These are phyloP conservation scores for Oidiodendron maius DNA, from an alignment of 495 filamentous ascomycete genomes.

Conservation along the genomic window DNA sequence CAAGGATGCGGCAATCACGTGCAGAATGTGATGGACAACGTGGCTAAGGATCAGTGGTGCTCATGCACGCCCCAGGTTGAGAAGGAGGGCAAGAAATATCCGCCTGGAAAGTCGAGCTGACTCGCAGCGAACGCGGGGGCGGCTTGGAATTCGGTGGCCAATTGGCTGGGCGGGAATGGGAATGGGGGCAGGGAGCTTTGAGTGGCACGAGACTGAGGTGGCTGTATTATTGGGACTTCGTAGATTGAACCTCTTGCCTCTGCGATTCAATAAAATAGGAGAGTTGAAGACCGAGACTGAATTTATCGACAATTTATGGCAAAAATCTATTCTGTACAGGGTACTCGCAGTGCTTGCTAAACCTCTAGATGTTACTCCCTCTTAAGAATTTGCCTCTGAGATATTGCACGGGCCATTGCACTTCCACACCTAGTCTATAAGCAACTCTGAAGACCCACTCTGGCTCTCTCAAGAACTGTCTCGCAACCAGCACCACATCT, in stretches of 20 bases:
- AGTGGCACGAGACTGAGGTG: neutral
- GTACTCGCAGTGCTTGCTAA: too few species aligned
- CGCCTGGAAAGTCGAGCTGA: conserved; percentile 36
- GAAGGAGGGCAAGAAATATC: conserved; percentile 54
- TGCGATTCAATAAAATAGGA: neutral
- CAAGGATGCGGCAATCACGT: conserved; percentile 67
- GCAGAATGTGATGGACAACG: conserved; percentile 55
- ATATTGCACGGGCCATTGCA: conserved; percentile 53
- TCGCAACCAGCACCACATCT: conserved; percentile 57
- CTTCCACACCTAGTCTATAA: conserved; percentile 50
- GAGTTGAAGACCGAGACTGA: neutral
- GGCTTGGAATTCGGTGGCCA: neutral
- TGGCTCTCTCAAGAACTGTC: conserved; percentile 62
- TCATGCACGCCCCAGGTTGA: conserved; percentile 56
- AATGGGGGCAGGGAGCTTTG: neutral
- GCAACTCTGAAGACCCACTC: conserved; percentile 60
- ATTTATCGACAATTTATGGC: too few species aligned
- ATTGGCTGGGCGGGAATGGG: neutral
- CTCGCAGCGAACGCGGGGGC: conserved; percentile 1
- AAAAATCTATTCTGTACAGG: too few species aligned
- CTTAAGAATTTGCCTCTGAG: conserved; percentile 11
- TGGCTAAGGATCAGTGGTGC: conserved; percentile 57
- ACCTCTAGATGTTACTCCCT: too few species aligned
- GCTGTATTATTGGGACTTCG: neutral
- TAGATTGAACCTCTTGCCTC: neutral